Evolutionary conservation across 2,329 filamentous ascomycete species (phyloP), one percentile per base, ranked within the genome.

Genomic region (Cercospora zeae-maydis): DNA sequence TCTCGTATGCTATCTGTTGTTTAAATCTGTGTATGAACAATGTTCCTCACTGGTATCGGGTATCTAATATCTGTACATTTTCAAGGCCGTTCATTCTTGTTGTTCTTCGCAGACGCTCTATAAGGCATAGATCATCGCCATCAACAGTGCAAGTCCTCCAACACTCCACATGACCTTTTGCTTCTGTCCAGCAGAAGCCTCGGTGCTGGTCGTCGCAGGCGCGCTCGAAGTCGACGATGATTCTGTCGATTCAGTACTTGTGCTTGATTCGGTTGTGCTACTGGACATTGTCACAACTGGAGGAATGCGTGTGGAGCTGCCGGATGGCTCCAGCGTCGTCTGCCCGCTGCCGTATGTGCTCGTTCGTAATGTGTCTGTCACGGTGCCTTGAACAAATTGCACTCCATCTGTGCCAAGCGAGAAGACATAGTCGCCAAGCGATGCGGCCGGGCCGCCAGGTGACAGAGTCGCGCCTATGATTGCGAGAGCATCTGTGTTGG

Each of bases 361-460:
- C n/a, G 45, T 45, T 19, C 31, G 24, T 21, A 59, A 13, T 21
- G 30, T 51, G 47, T 45, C 57, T 13, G 57, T 59, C 7, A n/a
- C 49, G 8, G 30, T 33, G 42, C 42, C 33, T 19, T 30, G 16
- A 11, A 52, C 16, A 13, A 59, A 51, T 34, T 55, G n/a, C 21
- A 66, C 33, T 16, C 64, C 64, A 21, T 30, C 16, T 2, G 53
- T 45, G 4, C 45, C 64, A 19, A 59, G 59, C 24, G 64, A 60
- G 11, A 58, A 58, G 4, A 31, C 30, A 13, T 31, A 36, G 13
- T 62, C 61, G 13, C 39, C 47, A 11, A 51, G 30, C n/a, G 42
- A n/a, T 11, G 51, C 30, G 14, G 57, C 33, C 42, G 34, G n/a
- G 21, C 54, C 56, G 19, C 51, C 42, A 8, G 16, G 49, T 36